Percentiles rank a stretch among this genome's conserved stretches.
These are phyloP conservation scores for Fusarium longipes DNA, from an alignment of 2,329 filamentous ascomycete genomes.

Conservation along the genomic window DNA sequence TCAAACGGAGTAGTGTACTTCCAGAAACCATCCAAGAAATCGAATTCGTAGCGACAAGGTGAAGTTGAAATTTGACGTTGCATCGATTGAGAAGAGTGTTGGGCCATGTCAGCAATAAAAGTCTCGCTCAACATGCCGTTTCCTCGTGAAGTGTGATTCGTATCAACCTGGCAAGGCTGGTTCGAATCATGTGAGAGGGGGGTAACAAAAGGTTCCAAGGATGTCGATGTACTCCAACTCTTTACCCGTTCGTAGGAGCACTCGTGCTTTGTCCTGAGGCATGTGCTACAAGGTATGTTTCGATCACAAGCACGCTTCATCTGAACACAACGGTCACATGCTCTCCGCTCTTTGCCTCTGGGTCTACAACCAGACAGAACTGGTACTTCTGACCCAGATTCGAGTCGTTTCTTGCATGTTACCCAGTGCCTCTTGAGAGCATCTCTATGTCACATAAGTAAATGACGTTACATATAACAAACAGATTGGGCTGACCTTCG, in stretches of 20 bases:
- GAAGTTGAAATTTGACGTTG: not conserved
- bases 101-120: not conserved
- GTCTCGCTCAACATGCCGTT: not conserved
- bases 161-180: no score
- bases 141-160: no score
- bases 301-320: not conserved
- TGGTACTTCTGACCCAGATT: not conserved
- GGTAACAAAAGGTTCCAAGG: no score
- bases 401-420: not conserved
- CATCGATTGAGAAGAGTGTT: not conserved
- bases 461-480: not conserved
- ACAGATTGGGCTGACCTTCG: not conserved
- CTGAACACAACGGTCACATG: not conserved
- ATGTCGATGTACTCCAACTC: not conserved
- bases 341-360: not conserved
- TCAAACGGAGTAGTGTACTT: no score
- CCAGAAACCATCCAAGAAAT: not conserved
- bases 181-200: no score
- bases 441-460: not conserved
- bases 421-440: not conserved
- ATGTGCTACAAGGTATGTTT: not conserved
- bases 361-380: not conserved
- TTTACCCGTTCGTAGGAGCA: not conserved
- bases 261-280: not conserved
- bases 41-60: not conserved